Evolutionary conservation across 139 green algal species (phyloP).

Genomic region (Marvania coccoides): DNA sequence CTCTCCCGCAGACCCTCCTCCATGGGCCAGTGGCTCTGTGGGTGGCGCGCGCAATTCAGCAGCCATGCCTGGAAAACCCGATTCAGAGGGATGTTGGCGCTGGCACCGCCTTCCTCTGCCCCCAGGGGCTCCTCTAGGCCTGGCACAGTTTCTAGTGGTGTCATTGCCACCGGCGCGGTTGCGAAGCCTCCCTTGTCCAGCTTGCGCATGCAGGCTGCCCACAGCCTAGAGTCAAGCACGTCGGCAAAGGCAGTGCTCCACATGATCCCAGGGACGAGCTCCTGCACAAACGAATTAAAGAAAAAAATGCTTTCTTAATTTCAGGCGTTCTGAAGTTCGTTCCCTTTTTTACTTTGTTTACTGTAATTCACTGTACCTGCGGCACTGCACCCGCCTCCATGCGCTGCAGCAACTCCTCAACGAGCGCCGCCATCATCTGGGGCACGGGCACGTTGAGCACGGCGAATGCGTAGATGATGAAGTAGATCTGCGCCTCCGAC

Average conservation of each 20-base stretch:
- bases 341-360: too few species aligned
- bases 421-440: neutral
- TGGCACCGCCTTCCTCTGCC: too few species aligned
- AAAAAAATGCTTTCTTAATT: too few species aligned
- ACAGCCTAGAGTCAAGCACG: slow-evolving; percentile 5
- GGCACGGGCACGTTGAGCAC: slow-evolving; percentile 9
- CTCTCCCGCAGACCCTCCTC: neutral
- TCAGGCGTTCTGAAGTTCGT: too few species aligned
- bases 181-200: too few species aligned
- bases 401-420: slow-evolving; percentile 13
- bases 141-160: too few species aligned
- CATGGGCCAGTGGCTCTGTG: neutral
- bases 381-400: too few species aligned
- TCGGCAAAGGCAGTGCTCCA: slow-evolving; percentile 45
- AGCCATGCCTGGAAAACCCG: slow-evolving; percentile 9
- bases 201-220: too few species aligned
- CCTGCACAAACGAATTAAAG: slow-evolving; percentile 43
- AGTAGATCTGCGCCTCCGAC: slow-evolving; percentile 40
- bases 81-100: neutral
- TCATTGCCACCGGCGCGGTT: too few species aligned
- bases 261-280: slow-evolving; percentile 50
- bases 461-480: slow-evolving; percentile 39
- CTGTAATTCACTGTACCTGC: too few species aligned
- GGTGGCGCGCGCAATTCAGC: neutral
- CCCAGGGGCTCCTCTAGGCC: too few species aligned